Conservation (phyloP, 768 basidiomycete species). For the Leucogyrophana mollusca region DNA sequence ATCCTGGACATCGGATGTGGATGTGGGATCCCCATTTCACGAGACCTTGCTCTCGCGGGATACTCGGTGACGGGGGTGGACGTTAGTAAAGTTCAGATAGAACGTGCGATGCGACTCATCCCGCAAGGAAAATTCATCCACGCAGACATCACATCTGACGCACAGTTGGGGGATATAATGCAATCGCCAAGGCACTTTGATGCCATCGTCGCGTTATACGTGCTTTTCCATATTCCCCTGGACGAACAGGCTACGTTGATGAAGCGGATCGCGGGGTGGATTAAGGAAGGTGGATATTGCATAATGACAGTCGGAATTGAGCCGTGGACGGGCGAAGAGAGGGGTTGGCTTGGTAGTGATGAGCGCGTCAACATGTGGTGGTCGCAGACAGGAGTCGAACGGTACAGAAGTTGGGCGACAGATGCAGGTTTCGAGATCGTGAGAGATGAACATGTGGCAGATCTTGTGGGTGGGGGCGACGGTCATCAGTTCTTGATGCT, state of each 20-base stretch:
- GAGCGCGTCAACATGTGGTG: conserved; percentile 1
- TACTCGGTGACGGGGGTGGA: conserved; percentile 26
- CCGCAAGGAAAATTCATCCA: conserved; percentile 23
- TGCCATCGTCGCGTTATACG: conserved; percentile 28
- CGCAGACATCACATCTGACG: conserved; percentile 24
- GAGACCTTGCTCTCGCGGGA: conserved; percentile 17
- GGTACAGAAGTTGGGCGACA: conserved; percentile 1
- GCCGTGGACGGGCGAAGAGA: background rate
- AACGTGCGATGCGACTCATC: conserved; percentile 21
- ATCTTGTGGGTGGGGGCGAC: background rate
- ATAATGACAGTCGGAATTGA: conserved; percentile 1
- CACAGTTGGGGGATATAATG: conserved; percentile 3
- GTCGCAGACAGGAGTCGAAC: background rate
- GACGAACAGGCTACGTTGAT: conserved; percentile 28
- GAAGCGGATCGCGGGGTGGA: conserved; percentile 23
- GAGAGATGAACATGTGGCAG: background rate
- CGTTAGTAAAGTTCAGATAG: conserved; percentile 27
- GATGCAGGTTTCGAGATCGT: conserved; percentile 1
- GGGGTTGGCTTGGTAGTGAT: conserved; percentile 1
- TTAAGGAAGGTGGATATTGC: conserved; percentile 23
- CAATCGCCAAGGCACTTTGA: conserved; percentile 17
- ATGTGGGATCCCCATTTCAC: conserved; percentile 25
- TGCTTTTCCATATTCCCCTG: conserved; percentile 26
- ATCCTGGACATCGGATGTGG: conserved; percentile 31
- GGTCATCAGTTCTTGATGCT: background rate